Conservation (phyloP, 2,329 filamentous ascomycete species). For the Neoascochyta sp. region DNA sequence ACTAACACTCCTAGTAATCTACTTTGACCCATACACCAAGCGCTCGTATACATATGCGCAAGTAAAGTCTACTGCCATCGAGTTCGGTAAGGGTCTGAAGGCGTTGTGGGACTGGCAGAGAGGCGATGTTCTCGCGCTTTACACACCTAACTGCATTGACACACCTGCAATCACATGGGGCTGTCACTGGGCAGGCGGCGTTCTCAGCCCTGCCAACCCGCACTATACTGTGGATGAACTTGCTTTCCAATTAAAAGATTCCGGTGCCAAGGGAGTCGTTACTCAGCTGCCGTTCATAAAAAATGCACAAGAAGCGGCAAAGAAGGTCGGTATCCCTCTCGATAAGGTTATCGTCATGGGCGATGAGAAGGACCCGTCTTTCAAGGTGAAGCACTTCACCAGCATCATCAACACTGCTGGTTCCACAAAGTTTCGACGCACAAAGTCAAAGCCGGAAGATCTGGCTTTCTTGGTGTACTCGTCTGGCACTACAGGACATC, state of each 20-base stretch:
- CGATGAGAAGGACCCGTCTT: slow-evolving; percentile 58
- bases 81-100: slow-evolving; percentile 78
- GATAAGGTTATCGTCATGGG: slow-evolving; percentile 75
- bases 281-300: slow-evolving; percentile 68
- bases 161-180: slow-evolving; percentile 75
- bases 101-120: slow-evolving; percentile 73
- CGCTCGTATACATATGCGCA: slow-evolving; percentile 68
- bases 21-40: slow-evolving; percentile 69
- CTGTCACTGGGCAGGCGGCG: slow-evolving; percentile 75
- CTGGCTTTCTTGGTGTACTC: slow-evolving; percentile 83
- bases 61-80: slow-evolving; percentile 60
- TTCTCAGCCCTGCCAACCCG: slow-evolving; percentile 82
- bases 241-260: slow-evolving; percentile 77
- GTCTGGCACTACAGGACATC: slow-evolving; percentile 83
- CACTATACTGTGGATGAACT: slow-evolving; percentile 81
- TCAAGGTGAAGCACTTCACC: slow-evolving; percentile 67
- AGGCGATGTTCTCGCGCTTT: slow-evolving; percentile 78
- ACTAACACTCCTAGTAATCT: slow-evolving; percentile 59
- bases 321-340: slow-evolving; percentile 64
- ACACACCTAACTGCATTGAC: slow-evolving; percentile 83
- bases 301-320: slow-evolving; percentile 64
- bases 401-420: slow-evolving; percentile 63
- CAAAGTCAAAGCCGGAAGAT: slow-evolving; percentile 62
- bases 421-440: slow-evolving; percentile 55
- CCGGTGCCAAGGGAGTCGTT: slow-evolving; percentile 67